A percentile compares a stretch with the other conserved stretches of the same genome.
These are phyloP conservation scores for Phylloporus rhodoxanthus DNA, from an alignment of 768 basidiomycete genomes.

Conservation along the genomic window DNA sequence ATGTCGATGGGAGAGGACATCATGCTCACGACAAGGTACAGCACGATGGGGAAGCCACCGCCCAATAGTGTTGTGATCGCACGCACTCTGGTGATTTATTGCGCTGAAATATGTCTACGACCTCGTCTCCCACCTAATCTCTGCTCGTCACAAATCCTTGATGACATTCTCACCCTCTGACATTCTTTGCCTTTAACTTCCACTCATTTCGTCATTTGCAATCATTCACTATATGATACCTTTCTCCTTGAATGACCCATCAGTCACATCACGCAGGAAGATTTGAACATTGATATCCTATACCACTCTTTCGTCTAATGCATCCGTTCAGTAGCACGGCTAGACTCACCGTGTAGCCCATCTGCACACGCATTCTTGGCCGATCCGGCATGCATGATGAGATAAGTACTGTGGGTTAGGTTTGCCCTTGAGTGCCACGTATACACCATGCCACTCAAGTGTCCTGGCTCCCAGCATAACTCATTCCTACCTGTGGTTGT, in stretches of 20 bases:
- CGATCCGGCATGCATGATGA: too few relatives aligned
- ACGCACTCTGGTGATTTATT: background rate
- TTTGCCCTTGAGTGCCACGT: too few relatives aligned
- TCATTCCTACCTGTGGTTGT: too few relatives aligned
- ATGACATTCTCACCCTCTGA: conserved; percentile 6
- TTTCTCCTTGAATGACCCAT: background rate
- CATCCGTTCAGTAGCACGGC: background rate
- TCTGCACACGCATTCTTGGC: too few relatives aligned
- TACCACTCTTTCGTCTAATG: conserved; percentile 6
- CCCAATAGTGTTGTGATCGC: conserved; percentile 10
- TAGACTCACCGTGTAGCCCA: background rate
- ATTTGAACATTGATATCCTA: background rate
- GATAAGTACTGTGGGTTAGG: too few relatives aligned
- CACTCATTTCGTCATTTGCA: conserved; percentile 15
- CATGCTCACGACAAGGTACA: conserved; percentile 17
- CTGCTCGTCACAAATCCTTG: background rate
- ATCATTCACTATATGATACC: background rate
- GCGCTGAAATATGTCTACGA: background rate
- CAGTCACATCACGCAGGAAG: background rate
- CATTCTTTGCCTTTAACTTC: conserved; percentile 1
- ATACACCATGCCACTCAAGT: too few relatives aligned
- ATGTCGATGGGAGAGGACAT: conserved; percentile 11
- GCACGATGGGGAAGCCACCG: conserved; percentile 18
- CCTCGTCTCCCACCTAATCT: background rate
- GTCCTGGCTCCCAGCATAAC: too few relatives aligned